These are phyloP conservation scores for Pelargonium exstipulatum DNA, from an alignment of 441 rosid species.

Conservation along the genomic window DNA sequence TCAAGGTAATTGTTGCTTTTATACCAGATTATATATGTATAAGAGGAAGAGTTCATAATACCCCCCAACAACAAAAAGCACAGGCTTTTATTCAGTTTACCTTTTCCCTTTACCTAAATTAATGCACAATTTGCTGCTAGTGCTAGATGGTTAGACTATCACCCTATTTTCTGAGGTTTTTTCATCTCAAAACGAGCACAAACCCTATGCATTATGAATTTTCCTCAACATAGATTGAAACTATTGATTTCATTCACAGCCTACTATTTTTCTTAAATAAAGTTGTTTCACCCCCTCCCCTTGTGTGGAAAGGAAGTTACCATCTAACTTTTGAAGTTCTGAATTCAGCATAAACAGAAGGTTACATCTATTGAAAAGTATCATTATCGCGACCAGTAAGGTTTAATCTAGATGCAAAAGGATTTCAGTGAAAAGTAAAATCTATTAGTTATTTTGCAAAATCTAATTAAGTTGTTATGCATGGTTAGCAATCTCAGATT, in stretches of 20 bases:
- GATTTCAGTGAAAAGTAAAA: background rate
- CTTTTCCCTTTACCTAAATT: background rate
- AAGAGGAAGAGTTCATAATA: background rate
- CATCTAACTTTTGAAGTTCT: no score
- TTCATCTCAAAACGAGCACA: no score
- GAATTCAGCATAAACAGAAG: no score
- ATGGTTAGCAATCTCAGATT: background rate
- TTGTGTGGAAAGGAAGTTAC: no score
- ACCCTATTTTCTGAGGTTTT: background rate
- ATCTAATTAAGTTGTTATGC: background rate
- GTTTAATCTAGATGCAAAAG: no score
- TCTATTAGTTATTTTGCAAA: background rate
- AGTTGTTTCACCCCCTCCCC: no score
- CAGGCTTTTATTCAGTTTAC: background rate
- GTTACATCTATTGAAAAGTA: no score
- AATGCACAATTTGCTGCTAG: background rate
- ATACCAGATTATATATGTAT: background rate
- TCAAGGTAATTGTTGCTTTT: constrained; percentile 41
- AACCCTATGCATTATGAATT: no score
- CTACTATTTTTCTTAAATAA: no score
- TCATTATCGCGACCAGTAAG: no score
- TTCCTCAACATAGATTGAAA: no score
- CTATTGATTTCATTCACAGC: no score
- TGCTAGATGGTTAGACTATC: background rate
- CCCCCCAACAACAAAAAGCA: background rate